Evolutionary conservation across 2,329 filamentous ascomycete genomes (phyloP).

Genomic region (Ophiostoma fasciatum): DNA sequence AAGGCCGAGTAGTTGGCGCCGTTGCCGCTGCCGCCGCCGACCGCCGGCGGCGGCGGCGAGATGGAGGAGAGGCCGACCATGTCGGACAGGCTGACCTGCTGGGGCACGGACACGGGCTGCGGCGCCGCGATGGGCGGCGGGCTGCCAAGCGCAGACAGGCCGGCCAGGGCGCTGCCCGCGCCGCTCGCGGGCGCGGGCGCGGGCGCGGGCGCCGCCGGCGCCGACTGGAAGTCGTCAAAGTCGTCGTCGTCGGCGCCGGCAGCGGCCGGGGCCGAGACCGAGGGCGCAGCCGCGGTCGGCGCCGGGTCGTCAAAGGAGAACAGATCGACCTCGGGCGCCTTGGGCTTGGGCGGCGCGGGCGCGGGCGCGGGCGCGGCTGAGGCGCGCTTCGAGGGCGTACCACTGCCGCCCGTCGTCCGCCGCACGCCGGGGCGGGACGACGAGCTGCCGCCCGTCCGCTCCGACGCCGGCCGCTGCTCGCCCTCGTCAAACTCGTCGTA

Average conservation of each 20-base stretch:
- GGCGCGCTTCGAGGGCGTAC: conserved; percentile 28
- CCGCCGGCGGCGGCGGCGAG: conserved; percentile 52
- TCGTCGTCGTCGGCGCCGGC: conserved; percentile 66
- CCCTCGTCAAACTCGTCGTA: conserved; percentile 94
- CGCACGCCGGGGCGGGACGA: conserved; percentile 26
- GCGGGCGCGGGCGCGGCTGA: conserved; percentile 21
- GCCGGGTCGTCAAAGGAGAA: conserved; percentile 77
- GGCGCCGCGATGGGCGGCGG: conserved; percentile 52
- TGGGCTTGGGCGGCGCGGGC: conserved; percentile 56
- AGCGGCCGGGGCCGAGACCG: conserved; percentile 30
- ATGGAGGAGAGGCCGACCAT: conserved; percentile 69
- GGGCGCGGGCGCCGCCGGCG: conserved; percentile 40
- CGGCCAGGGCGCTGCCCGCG: conserved; percentile 23
- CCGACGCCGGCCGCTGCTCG: conserved; percentile 28
- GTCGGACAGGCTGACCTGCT: conserved; percentile 66
- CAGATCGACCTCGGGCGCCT: conserved; percentile 80
- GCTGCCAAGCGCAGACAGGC: conserved; percentile 26
- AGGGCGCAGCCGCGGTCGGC: conserved; percentile 26
- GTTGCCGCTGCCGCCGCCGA: too few species aligned
- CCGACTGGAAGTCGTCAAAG: conserved; percentile 95
- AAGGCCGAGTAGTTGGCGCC: conserved; percentile 52
- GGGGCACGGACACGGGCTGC: conserved; percentile 69
- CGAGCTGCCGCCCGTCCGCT: conserved; percentile 10
- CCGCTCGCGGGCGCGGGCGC: conserved; percentile 2
- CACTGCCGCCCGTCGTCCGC: conserved; percentile 8